phyloP scores from a whole-genome alignment of 805 yeast species.

The Cyberlindnera americana region DNA sequence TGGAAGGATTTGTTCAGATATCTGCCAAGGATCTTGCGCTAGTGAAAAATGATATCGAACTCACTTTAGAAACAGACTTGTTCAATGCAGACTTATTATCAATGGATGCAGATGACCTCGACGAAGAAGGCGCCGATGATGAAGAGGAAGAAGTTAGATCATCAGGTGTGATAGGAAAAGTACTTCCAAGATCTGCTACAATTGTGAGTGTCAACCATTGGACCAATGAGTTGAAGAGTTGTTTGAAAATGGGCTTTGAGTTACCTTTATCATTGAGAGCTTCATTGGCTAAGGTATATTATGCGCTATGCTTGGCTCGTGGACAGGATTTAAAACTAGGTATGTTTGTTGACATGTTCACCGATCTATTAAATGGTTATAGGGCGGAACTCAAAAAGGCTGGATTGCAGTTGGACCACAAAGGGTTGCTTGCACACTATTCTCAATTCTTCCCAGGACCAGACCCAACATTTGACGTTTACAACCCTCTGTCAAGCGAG shows the following conservation, averaged over 20 bases:
- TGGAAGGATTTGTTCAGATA: slow-evolving; percentile 65
- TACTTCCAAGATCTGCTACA: slow-evolving; percentile 64
- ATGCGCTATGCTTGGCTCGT: slow-evolving; percentile 63
- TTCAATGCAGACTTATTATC: slow-evolving; percentile 36
- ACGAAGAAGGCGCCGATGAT: slow-evolving; percentile 36
- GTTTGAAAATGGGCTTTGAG: slow-evolving; percentile 74
- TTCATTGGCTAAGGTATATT: slow-evolving; percentile 64
- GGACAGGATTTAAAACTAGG: slow-evolving; percentile 64
- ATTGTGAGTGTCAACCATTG: slow-evolving; percentile 75
- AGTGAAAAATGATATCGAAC: slow-evolving; percentile 37
- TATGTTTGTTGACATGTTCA: slow-evolving; percentile 60
- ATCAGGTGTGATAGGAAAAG: slow-evolving; percentile 50
- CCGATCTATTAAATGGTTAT: slow-evolving; percentile 44
- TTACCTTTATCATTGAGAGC: slow-evolving; percentile 67
- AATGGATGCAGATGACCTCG: slow-evolving; percentile 33
- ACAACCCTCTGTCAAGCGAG: slow-evolving; percentile 28
- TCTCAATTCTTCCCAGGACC: slow-evolving; percentile 42
- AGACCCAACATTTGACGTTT: slow-evolving; percentile 43
- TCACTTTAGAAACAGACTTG: slow-evolving; percentile 52
- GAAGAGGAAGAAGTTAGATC: slow-evolving; percentile 37
- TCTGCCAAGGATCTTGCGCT: slow-evolving; percentile 64
- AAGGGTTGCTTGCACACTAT: slow-evolving; percentile 30
- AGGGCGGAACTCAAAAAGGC: slow-evolving; percentile 27
- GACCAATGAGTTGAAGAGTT: slow-evolving; percentile 80
- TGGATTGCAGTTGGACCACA: slow-evolving; percentile 36